Evolutionary conservation across 2,329 filamentous ascomycete genomes (phyloP).

Genomic region (Drechslerella stenobrocha): DNA sequence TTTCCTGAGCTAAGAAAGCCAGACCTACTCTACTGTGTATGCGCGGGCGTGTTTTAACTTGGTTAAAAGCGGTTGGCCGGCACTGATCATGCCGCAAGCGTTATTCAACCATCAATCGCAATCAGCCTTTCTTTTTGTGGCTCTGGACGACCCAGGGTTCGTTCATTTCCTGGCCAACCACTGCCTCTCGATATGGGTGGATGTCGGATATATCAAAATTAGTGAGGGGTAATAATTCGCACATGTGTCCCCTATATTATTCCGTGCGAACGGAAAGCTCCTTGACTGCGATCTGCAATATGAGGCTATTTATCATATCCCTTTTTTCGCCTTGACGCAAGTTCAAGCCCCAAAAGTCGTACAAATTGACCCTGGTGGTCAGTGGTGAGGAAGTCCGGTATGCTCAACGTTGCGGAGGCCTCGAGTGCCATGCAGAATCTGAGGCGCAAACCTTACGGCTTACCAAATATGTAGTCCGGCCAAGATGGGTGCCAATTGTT

Average conservation of each 20-base stretch:
- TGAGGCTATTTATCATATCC: constrained; percentile 34
- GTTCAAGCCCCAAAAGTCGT: constrained; percentile 33
- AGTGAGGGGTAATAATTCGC: constrained; percentile 45
- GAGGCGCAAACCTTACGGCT: too few relatives aligned
- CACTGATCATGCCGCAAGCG: constrained; percentile 33
- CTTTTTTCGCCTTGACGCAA: constrained; percentile 7
- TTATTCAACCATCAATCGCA: constrained; percentile 10
- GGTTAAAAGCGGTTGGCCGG: constrained; percentile 33
- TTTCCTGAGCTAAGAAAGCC: constrained; percentile 5
- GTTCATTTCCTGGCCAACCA: constrained; percentile 21
- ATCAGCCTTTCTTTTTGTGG: constrained; percentile 14
- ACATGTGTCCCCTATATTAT: constrained; percentile 27
- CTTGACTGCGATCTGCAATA: constrained; percentile 5
- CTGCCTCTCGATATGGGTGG: constrained; percentile 29
- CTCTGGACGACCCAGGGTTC: constrained; percentile 29
- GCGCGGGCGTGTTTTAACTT: constrained; percentile 3
- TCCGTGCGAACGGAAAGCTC: constrained; percentile 33
- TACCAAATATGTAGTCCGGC: too few relatives aligned
- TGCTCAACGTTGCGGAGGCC: constrained; percentile 47
- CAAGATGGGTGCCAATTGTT: constrained; percentile 18
- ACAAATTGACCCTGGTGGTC: constrained; percentile 32
- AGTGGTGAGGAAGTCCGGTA: constrained; percentile 48
- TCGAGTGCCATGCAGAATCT: constrained; percentile 44
- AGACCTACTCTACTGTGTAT: constrained; percentile 11
- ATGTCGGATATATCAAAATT: constrained; percentile 44